Conservation (phyloP, 2,329 filamentous ascomycete genomes). For the Xylariaceae sp. region DNA sequence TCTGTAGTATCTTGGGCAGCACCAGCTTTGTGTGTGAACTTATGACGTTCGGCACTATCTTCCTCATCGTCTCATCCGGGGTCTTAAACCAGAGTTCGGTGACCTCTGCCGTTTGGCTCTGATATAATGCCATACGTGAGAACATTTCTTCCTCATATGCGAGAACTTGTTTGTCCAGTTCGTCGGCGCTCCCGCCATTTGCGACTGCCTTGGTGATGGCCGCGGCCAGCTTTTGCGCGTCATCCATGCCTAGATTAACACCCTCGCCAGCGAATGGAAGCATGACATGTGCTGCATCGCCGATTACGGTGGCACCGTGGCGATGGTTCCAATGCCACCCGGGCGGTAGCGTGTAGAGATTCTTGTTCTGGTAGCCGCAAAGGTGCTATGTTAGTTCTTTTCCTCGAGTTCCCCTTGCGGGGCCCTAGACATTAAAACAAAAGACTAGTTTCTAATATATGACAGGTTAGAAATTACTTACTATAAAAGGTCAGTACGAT, state of each 20-base stretch:
- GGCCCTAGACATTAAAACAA: too few relatives aligned
- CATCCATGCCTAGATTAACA: conserved; percentile 56
- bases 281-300: conserved; percentile 61
- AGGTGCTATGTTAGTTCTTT: too few relatives aligned
- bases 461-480: too few relatives aligned
- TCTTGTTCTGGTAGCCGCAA: too few relatives aligned
- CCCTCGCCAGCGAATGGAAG: conserved; percentile 58
- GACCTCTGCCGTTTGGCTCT: conserved; percentile 43
- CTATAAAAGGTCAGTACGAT: too few relatives aligned
- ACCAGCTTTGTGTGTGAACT: conserved; percentile 10
- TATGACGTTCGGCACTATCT: conserved; percentile 19
- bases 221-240: conserved; percentile 48
- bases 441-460: too few relatives aligned
- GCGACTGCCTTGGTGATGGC: conserved; percentile 36
- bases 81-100: conserved; percentile 48
- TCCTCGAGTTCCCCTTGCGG: too few relatives aligned
- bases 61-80: conserved; percentile 13
- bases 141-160: conserved; percentile 41
- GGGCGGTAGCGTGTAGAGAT: conserved; percentile 53
- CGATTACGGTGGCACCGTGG: conserved; percentile 52
- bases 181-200: conserved; percentile 19
- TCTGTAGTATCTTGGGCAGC: conserved; percentile 11
- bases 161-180: conserved; percentile 34
- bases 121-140: conserved; percentile 35
- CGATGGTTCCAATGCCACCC: conserved; percentile 47